Evolutionary conservation across 768 basidiomycete genomes (phyloP).

Genomic region (Tulasnella sp.): DNA sequence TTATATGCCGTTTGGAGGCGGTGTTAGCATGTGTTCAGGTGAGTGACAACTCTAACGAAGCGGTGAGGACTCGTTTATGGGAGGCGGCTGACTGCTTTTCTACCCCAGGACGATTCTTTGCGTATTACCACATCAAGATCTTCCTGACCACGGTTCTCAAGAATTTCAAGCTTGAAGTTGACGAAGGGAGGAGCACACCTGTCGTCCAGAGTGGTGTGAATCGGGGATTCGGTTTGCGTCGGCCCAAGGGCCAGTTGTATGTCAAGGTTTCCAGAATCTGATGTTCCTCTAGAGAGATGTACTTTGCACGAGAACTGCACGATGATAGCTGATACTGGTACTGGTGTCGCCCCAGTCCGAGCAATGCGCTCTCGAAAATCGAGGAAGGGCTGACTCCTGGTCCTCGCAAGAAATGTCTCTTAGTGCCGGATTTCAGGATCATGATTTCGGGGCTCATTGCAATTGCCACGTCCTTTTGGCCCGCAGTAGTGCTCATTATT

Average conservation of each 20-base stretch:
- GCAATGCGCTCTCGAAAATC: too few species aligned
- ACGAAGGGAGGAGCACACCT: background rate
- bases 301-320: background rate
- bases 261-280: slow-evolving; percentile 18
- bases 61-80: too few species aligned
- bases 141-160: slow-evolving; percentile 2
- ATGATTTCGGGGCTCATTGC: too few species aligned
- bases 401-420: too few species aligned
- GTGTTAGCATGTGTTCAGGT: slow-evolving; percentile 18
- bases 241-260: slow-evolving; percentile 3
- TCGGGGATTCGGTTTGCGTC: slow-evolving; percentile 14
- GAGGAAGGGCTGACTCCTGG: too few species aligned
- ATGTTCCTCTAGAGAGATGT: background rate
- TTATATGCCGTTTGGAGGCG: slow-evolving; percentile 21
- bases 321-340: too few species aligned
- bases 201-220: slow-evolving; percentile 2
- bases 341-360: too few species aligned
- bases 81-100: too few species aligned
- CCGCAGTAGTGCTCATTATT: too few species aligned
- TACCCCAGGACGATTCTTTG: background rate
- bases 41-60: background rate
- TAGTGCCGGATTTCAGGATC: too few species aligned
- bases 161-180: slow-evolving; percentile 18
- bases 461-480: too few species aligned
- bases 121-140: slow-evolving; percentile 15